Evolutionary conservation across 2,329 filamentous ascomycete genomes (phyloP).

Genomic region (Ceratocystis lukuohia): DNA sequence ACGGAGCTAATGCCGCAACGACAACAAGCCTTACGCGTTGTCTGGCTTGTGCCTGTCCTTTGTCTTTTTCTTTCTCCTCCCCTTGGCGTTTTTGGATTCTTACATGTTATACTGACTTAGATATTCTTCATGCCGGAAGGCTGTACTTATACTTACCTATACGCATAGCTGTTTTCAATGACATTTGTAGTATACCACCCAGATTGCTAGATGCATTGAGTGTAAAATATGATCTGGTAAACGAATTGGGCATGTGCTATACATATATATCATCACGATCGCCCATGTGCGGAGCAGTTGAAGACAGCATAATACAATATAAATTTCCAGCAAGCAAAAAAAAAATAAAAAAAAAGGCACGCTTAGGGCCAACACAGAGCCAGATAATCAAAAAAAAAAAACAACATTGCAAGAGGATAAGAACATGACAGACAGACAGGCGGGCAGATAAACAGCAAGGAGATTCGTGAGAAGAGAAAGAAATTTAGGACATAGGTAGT

Average conservation of each 20-base stretch:
- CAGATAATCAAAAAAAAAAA: conserved; percentile 4
- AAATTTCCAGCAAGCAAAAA: too few species aligned
- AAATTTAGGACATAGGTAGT: not conserved
- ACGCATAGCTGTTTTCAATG: not conserved
- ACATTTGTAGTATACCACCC: not conserved
- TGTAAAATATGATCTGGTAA: too few species aligned
- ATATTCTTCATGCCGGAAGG: not conserved
- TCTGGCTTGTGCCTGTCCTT: not conserved
- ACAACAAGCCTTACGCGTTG: not conserved
- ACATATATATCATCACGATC: too few species aligned
- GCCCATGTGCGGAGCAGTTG: too few species aligned
- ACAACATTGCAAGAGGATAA: conserved; percentile 17
- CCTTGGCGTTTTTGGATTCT: not conserved
- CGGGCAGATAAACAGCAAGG: not conserved
- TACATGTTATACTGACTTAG: not conserved
- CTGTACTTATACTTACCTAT: not conserved
- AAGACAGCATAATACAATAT: too few species aligned
- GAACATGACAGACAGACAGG: conserved; percentile 15
- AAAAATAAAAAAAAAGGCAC: not conserved
- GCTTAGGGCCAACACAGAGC: conserved; percentile 6
- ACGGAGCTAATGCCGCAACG: not conserved
- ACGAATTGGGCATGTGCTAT: too few species aligned
- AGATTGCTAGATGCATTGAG: too few species aligned
- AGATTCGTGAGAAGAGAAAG: conserved; percentile 4
- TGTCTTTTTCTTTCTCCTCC: not conserved